Percentiles rank a stretch among this genome's conserved stretches.
phyloP scores from a whole-genome alignment of 176 grass and related monocot genomes.

The Raddia guianensis region DNA sequence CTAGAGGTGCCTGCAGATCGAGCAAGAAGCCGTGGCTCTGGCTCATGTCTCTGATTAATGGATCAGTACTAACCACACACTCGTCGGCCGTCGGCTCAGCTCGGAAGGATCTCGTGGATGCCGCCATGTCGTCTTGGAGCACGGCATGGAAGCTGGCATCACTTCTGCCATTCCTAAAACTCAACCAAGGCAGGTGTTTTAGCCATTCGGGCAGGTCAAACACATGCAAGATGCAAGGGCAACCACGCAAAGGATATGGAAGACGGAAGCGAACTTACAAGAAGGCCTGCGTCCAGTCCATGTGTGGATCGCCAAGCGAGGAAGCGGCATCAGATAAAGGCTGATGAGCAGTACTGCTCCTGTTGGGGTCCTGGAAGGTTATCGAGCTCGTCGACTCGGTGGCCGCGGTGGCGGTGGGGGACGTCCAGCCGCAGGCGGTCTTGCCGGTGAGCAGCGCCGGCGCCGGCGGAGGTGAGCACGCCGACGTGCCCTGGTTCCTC shows the following conservation, averaged over 20 bases:
- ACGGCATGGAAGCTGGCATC: slow-evolving; percentile 50
- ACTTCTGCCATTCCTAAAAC: slow-evolving; percentile 51
- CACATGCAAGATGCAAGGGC: background rate
- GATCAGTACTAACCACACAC: slow-evolving; percentile 31
- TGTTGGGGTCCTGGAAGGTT: slow-evolving; percentile 53
- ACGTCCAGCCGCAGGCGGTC: slow-evolving; percentile 44
- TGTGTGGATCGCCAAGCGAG: slow-evolving; percentile 41
- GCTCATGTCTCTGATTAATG: slow-evolving; percentile 35
- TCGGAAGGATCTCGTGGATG: slow-evolving; percentile 6
- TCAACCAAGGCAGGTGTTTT: background rate
- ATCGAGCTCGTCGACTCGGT: slow-evolving; percentile 53
- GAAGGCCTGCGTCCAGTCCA: slow-evolving; percentile 59
- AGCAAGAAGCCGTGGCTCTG: slow-evolving; percentile 37
- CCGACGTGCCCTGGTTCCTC: slow-evolving; percentile 46
- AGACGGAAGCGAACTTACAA: slow-evolving; percentile 47
- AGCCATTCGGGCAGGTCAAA: background rate
- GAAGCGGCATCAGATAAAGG: slow-evolving; percentile 52
- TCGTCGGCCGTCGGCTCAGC: slow-evolving; percentile 3
- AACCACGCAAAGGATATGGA: background rate
- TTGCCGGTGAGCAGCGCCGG: slow-evolving; percentile 33
- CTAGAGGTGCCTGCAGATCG: slow-evolving; percentile 29
- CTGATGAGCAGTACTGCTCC: slow-evolving; percentile 30
- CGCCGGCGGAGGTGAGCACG: slow-evolving; percentile 45
- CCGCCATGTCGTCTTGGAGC: slow-evolving; percentile 44
- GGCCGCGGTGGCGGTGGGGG: background rate